Conservation (phyloP, 495 filamentous ascomycete genomes). For the Talaromyces borbonicus region DNA sequence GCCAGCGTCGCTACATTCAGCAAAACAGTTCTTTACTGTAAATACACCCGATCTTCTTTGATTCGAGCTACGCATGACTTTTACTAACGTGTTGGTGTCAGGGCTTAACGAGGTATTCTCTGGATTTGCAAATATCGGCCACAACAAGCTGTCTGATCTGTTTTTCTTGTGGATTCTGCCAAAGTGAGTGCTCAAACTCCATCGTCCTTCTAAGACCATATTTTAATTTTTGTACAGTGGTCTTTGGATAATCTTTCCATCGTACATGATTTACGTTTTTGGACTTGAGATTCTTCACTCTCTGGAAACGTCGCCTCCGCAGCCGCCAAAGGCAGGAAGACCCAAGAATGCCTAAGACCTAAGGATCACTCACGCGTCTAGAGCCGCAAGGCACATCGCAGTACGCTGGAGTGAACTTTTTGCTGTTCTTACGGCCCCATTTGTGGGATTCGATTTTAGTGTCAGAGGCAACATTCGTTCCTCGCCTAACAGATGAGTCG, state of each 20-base stretch:
- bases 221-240: slow-evolving; percentile 41
- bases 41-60: slow-evolving; percentile 20
- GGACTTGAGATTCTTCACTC: slow-evolving; percentile 61
- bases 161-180: slow-evolving; percentile 67
- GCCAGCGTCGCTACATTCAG: slow-evolving; percentile 71
- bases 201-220: neutral
- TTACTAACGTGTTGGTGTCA: slow-evolving; percentile 17
- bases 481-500: too few species aligned
- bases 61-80: neutral
- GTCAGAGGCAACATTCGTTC: neutral
- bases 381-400: too few species aligned
- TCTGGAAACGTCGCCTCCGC: slow-evolving; percentile 40
- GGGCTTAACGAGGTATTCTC: slow-evolving; percentile 71
- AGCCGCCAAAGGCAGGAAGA: slow-evolving; percentile 21
- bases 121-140: slow-evolving; percentile 68
- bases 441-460: too few species aligned
- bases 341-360: slow-evolving; percentile 22
- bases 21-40: slow-evolving; percentile 85
- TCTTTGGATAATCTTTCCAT: slow-evolving; percentile 65
- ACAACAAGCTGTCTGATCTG: slow-evolving; percentile 51
- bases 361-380: too few species aligned
- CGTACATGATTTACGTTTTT: slow-evolving; percentile 59
- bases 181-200: slow-evolving; percentile 49
- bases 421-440: too few species aligned
- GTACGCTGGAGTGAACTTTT: too few species aligned